Conservation (phyloP, 257 asterid genomes). For the Rhazya stricta region DNA sequence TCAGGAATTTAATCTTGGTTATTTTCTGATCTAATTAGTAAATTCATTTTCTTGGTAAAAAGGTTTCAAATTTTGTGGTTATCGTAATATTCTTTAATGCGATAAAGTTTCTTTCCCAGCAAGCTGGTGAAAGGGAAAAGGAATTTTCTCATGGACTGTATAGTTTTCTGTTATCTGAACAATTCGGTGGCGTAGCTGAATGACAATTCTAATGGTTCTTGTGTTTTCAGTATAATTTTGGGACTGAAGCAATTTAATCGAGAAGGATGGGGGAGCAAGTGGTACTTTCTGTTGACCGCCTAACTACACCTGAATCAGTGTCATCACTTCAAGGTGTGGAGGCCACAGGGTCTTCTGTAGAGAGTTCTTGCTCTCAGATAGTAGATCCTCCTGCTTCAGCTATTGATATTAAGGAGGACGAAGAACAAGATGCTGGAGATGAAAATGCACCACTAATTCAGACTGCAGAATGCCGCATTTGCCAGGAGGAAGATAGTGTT, state of each 20-base stretch:
- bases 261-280: conserved; percentile 39
- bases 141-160: background rate
- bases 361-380: conserved; percentile 20
- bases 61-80: background rate
- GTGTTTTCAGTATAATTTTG: background rate
- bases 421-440: conserved; percentile 20
- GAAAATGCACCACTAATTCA: conserved; percentile 40
- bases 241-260: background rate
- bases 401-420: conserved; percentile 21
- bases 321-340: conserved; percentile 22
- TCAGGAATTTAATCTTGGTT: background rate
- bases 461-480: conserved; percentile 45
- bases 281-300: conserved; percentile 33
- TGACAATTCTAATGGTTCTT: background rate
- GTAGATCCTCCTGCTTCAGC: conserved; percentile 24
- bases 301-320: conserved; percentile 21
- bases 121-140: background rate
- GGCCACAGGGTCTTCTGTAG: conserved; percentile 17
- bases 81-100: background rate
- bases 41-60: background rate
- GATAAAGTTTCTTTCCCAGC: background rate
- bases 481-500: conserved; percentile 44
- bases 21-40: background rate
- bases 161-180: background rate
- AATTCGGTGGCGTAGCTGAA: background rate